Conservation (phyloP, 441 rosid species). For the Populus hybrid region DNA sequence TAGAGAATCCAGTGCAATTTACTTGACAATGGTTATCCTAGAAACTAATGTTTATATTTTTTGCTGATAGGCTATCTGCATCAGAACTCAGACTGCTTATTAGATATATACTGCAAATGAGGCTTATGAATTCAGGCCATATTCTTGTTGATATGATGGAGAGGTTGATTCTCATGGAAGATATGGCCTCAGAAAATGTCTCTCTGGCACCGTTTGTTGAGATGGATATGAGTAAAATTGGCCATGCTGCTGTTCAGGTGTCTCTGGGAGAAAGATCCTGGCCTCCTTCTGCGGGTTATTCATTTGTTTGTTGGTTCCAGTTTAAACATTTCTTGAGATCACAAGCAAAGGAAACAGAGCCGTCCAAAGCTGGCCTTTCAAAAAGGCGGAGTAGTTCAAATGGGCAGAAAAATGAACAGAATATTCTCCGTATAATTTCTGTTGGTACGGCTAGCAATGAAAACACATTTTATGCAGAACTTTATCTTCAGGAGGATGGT, state of each 20-base stretch:
- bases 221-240: constrained; percentile 92
- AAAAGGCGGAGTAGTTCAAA: constrained; percentile 44
- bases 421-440: constrained; percentile 82
- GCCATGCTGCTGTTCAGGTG: constrained; percentile 95
- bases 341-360: constrained; percentile 61
- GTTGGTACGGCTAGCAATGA: constrained; percentile 86
- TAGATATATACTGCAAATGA: constrained; percentile 86
- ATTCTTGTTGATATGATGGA: constrained; percentile 91
- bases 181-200: constrained; percentile 67
- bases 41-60: constrained; percentile 28
- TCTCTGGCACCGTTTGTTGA: constrained; percentile 87
- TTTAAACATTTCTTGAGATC: constrained; percentile 65
- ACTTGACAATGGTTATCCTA: constrained; percentile 20
- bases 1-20: constrained; percentile 10
- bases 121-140: constrained; percentile 74
- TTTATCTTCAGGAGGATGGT: constrained; percentile 96
- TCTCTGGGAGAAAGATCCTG: constrained; percentile 98
- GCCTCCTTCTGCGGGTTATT: constrained; percentile 99
- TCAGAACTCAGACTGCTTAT: constrained; percentile 86
- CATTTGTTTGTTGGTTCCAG: constrained; percentile 97
- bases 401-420: constrained; percentile 59
- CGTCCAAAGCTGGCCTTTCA: constrained; percentile 47
- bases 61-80: constrained; percentile 82
- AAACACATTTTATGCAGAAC: constrained; percentile 85
- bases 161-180: constrained; percentile 80